Base-by-base conservation (phyloP, 2,329 filamentous ascomycete species). In the Cercospora zeae-maydis region DNA sequence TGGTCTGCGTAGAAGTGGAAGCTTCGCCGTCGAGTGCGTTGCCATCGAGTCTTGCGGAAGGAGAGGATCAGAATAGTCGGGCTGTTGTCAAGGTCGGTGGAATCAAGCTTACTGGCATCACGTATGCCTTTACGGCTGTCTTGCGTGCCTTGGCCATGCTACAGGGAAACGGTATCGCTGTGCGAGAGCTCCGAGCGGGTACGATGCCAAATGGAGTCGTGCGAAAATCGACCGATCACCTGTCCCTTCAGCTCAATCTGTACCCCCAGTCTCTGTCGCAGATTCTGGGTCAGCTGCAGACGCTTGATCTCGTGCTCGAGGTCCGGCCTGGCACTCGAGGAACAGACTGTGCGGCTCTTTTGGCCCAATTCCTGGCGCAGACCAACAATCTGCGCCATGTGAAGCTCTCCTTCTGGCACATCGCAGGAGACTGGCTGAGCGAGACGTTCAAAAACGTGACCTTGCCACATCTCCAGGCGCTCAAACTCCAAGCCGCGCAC, bases 401-500 rank as follows among this genome's bases (percentile, higher is more conserved):
- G 3, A 58, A 39, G 14, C 57, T 65, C 7, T 62, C 52, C 4
- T 65, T 63, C 37, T 60, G 60, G 60, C 39, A 54, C 30, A 57
- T 42, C 19, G n/a, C 33, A 14, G 34, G 30, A 14, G 60, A 54
- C 16, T 60, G 63, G 53, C 36, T 63, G 13, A 57, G 51, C 27
- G 24, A 51, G 6, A 60, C 54, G 13, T 57, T 61, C 16, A 49
- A 13, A 14, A 34, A 59, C 27, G 57, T 63, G 24, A 57, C 39
- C 53, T 37, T 65, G 2, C 61, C 61, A 4, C 45, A 47, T 1
- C 58, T 65, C 19, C 30, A 58, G 16, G 14, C 37, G 1, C 14
- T 65, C 10, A 30, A 37, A 3, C 33, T 65, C 24, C 42, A 60
- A 52, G 61, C 60, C 1, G 63, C 53, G 10, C 60, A 54, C 21